Evolutionary conservation across 495 filamentous ascomycete species (phyloP), one percentile per base, ranked within the genome.

Genomic region (Trichodelitschia bisporula): DNA sequence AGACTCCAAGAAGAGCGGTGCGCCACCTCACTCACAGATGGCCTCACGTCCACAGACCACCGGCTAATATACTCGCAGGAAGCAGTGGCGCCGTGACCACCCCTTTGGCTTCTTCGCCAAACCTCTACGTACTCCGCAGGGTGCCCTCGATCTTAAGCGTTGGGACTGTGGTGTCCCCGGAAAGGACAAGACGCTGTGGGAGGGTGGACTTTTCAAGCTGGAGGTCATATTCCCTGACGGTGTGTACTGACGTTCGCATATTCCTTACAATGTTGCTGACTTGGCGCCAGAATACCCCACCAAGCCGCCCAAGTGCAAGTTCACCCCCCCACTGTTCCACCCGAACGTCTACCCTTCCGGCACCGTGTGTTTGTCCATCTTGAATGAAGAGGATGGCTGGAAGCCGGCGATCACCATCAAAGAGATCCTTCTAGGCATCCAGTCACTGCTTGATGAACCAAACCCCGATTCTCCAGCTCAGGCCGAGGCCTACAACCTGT

Each of bases 341-440:
- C 86, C 86, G 0, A 99, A 99, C 45, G 89, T 99, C 43, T 99
- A 99, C 48, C 86, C 86, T 1, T 93, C 84, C 2, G 89, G 86
- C 33, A 95, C 86, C 13, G 89, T 99, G 31, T 99, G 86, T 48
- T 65, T 99, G 9, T 91, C 79, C 11, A 99, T 99, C 41, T 52
- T 99, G 34, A 99, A 99, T 51, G 89, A 99, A 49, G 86, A 99
- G 38, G 86, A 99, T 45, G 86, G 76, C 5, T 99, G 89, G 86
- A 80, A 83, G 47, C 86, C 86, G 5, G 83, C 89, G 1, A 99
- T 95, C 46, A 99, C 89, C 3, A 78, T 95, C 48, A 91, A 91
- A 54, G 78, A 92, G 46, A 91, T 99, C 37, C 66, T 95, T 4
- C 64, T 95, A 2, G 86, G 86, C 24, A 83, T 95, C 29, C 86